phyloP scores from a whole-genome alignment of 331 rosid species.

The Dryas integrifolia region DNA sequence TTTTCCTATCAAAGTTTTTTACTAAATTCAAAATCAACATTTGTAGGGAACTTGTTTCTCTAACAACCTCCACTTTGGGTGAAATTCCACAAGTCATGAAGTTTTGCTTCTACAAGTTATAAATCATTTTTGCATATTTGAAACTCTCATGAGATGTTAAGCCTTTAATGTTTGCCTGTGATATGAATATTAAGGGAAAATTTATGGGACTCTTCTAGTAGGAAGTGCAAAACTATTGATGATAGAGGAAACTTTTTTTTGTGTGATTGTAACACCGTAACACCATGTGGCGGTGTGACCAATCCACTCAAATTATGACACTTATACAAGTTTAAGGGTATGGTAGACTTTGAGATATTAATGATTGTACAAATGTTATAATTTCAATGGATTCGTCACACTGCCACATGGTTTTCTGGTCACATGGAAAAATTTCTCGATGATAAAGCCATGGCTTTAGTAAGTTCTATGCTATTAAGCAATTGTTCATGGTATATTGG shows the following conservation, averaged over 20 bases:
- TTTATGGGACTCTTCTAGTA: not conserved
- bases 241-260: not conserved
- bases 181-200: not conserved
- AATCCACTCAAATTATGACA: too few relatives aligned
- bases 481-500: not conserved
- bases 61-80: not conserved
- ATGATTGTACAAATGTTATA: too few relatives aligned
- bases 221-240: not conserved
- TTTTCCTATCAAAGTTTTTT: not conserved
- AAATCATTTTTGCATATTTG: not conserved
- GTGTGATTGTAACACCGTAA: too few relatives aligned
- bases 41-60: not conserved
- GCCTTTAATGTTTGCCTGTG: not conserved
- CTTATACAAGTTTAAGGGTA: too few relatives aligned
- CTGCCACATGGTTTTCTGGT: too few relatives aligned
- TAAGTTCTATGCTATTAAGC: constrained; percentile 3
- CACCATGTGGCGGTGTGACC: too few relatives aligned
- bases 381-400: too few relatives aligned
- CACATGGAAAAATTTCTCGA: not conserved
- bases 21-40: not conserved
- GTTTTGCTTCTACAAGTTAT: not conserved
- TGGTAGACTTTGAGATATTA: too few relatives aligned
- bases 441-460: not conserved
- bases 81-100: constrained; percentile 5
- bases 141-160: not conserved